Base-by-base conservation (phyloP, 768 basidiomycete species). In the Amanita jacksonii region DNA sequence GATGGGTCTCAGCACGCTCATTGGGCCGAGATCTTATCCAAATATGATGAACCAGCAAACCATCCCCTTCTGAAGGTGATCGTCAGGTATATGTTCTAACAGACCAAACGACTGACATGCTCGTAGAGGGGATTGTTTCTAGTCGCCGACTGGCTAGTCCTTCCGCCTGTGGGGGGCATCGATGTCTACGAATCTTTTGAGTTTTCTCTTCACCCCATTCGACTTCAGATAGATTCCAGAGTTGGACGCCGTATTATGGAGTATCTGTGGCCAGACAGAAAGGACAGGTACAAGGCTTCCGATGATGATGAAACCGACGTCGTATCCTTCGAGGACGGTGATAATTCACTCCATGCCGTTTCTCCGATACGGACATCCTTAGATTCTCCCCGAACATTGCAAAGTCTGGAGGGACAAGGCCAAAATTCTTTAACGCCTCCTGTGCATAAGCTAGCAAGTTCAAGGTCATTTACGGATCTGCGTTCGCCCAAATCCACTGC, bases 101-200 rank as follows among this genome's bases (percentile, higher is more conserved):
- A 32, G 10, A 13, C 16, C 16, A n/a, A 5, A 37, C 27, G 32
- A 47, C 32, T 39, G 9, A 13, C 35, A 24, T 45, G 30, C 52
- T 35, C 52, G 12, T 50, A 88, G 83, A 69, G 71, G 47, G 78
- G 81, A 12, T 60, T 89, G 18, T 92, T 94, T 59, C 68, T 82
- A 15, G 66, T 79, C 1, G 82, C 81, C 2, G 76, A 79, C 44
- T 94, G 91, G 92, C 77, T 72, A 3, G 74, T 86, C 19, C 66
- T 90, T n/a, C 76, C 90, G 1, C 87, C 91, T 12, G 91, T 97
- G 18, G 93, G 91, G 15, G 93, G 93, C 9, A 96, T 98, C 51
- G 77, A 82, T 1, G 87, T 96, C 50, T 83, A 90, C 58, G 81
- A 90, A 58, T 69, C 73, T 22, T 87, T 96, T 52, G 78, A 85